Evolutionary conservation across 1,284 basidiomycete species (phyloP).

Genomic region (Paramarasmius palmivorus): DNA sequence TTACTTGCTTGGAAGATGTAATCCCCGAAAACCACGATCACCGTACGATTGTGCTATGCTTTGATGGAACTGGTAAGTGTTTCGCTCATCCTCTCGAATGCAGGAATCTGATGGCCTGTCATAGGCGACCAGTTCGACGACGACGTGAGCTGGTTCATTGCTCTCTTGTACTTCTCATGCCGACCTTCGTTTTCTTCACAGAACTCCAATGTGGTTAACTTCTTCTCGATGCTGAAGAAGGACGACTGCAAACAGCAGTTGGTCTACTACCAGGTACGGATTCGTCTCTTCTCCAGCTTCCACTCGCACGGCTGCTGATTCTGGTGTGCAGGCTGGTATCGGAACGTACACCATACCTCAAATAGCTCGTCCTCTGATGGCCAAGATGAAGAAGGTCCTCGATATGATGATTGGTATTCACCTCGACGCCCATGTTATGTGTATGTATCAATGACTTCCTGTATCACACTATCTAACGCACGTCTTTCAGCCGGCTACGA

Average conservation of each 20-base stretch:
- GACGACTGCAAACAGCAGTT: constrained; percentile 40
- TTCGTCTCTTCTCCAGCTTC: neutral
- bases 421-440: constrained; percentile 52
- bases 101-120: neutral
- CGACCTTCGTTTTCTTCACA: constrained; percentile 14
- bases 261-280: constrained; percentile 47
- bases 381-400: constrained; percentile 34
- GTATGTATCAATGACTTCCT: constrained; percentile 20
- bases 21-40: constrained; percentile 8
- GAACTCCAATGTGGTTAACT: constrained; percentile 45
- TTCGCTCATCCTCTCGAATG: neutral
- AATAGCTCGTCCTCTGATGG: constrained; percentile 34
- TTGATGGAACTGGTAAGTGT: constrained; percentile 48
- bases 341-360: constrained; percentile 52
- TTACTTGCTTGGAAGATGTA: neutral
- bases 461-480: neutral
- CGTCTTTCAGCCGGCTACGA: constrained; percentile 48
- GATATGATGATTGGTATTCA: constrained; percentile 30
- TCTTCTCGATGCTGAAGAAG: constrained; percentile 43
- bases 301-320: neutral
- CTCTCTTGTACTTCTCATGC: neutral
- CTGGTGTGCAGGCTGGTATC: constrained; percentile 42
- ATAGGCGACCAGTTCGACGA: constrained; percentile 35
- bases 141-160: constrained; percentile 25
- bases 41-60: constrained; percentile 49